Evolutionary conservation across 108 stramenopile species (phyloP).

Genomic region (Epithemia pelagica): DNA sequence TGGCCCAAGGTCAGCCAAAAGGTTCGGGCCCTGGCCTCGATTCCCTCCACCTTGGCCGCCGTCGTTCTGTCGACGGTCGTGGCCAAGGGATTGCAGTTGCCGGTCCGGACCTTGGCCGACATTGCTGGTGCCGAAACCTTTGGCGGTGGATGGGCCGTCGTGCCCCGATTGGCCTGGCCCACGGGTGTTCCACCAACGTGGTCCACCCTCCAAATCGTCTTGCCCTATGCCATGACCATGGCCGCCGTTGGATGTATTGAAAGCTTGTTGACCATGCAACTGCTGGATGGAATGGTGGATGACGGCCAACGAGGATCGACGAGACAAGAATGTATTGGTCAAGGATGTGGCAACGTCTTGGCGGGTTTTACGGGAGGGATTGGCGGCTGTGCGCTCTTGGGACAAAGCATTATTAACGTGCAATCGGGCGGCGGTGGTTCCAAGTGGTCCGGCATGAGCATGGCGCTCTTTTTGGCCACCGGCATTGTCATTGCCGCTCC

Average conservation of each 20-base stretch:
- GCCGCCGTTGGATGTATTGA: conserved; percentile 72
- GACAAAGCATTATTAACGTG: conserved; percentile 76
- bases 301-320: conserved; percentile 69
- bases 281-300: conserved; percentile 71
- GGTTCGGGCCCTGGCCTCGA: conserved; percentile 24
- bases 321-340: conserved; percentile 55
- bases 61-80: conserved; percentile 38
- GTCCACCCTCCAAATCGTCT: conserved; percentile 42
- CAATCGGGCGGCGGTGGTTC: conserved; percentile 63
- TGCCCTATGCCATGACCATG: conserved; percentile 70
- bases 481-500: conserved; percentile 68
- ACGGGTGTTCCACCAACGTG: conserved; percentile 33
- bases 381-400: conserved; percentile 80
- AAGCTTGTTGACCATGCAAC: conserved; percentile 64
- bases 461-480: conserved; percentile 57
- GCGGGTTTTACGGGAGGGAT: conserved; percentile 67
- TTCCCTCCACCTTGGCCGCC: conserved; percentile 63
- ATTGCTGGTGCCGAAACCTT: conserved; percentile 57
- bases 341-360: conserved; percentile 65
- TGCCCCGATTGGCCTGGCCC: conserved; percentile 61
- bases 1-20: too few species aligned
- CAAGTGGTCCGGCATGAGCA: conserved; percentile 62
- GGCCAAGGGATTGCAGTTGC: conserved; percentile 38
- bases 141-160: conserved; percentile 50
- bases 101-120: conserved; percentile 57